Percentiles rank a stretch among this genome's conserved stretches.
Conservation (phyloP, 78 protist species). For the Speleostelium caveatum region DNA sequence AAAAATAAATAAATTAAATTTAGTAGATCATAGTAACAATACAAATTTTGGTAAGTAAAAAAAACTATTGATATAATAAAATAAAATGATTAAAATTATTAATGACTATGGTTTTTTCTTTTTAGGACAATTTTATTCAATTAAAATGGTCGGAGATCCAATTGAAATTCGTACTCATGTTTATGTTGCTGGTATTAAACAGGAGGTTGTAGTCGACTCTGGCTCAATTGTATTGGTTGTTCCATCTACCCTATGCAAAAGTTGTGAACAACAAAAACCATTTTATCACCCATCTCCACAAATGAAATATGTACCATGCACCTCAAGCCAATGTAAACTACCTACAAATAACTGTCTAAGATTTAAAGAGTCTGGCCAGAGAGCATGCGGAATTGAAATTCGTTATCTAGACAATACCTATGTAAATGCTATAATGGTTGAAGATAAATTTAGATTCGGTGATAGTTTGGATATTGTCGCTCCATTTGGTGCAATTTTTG, state of each 20-base stretch:
- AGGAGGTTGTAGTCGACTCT: slow-evolving; percentile 54
- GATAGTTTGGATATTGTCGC: slow-evolving; percentile 8
- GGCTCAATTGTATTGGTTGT: slow-evolving; percentile 45
- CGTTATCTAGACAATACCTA: slow-evolving; percentile 40
- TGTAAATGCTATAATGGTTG: slow-evolving; percentile 19
- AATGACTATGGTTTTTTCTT: too few relatives aligned
- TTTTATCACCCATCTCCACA: slow-evolving; percentile 16
- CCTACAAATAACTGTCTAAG: slow-evolving; percentile 11
- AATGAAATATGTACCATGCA: slow-evolving; percentile 20
- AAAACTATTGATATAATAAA: not conserved
- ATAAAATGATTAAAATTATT: not conserved
- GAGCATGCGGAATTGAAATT: slow-evolving; percentile 25
- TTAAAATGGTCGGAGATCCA: slow-evolving; percentile 48
- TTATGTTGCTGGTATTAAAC: slow-evolving; percentile 46
- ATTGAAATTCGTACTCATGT: slow-evolving; percentile 51
- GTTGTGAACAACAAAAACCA: slow-evolving; percentile 41
- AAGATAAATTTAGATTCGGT: slow-evolving; percentile 36
- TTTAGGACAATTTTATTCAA: slow-evolving; percentile 13
- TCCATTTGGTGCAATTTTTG: slow-evolving; percentile 49
- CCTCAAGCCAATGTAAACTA: not conserved
- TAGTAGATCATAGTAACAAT: not conserved
- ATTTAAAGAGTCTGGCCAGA: not conserved
- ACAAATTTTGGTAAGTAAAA: not conserved
- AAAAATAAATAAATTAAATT: too few relatives aligned
- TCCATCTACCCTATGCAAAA: slow-evolving; percentile 33